Evolutionary conservation across 2,329 filamentous ascomycete species (phyloP).

Genomic region (Pseudogymnoascus verrucosus): DNA sequence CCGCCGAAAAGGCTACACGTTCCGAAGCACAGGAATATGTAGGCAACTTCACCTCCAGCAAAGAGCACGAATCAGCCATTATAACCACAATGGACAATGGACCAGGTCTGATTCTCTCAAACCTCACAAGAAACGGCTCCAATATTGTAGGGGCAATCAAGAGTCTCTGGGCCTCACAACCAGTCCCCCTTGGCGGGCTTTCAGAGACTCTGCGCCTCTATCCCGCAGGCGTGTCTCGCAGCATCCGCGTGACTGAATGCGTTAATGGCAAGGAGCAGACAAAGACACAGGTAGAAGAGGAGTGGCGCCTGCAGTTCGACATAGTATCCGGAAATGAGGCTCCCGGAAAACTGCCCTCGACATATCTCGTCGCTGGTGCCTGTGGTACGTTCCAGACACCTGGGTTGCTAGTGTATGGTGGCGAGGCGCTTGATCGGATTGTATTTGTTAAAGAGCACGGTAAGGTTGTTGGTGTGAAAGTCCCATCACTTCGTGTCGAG

Average conservation of each 20-base stretch:
- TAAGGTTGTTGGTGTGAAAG: neutral
- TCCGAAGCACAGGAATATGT: neutral
- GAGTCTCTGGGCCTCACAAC: neutral
- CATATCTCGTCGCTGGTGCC: neutral
- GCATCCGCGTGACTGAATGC: neutral
- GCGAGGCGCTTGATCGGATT: neutral
- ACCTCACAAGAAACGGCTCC: slow-evolving; percentile 1
- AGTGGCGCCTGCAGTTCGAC: neutral
- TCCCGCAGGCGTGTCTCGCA: neutral
- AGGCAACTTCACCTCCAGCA: neutral
- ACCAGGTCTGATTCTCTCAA: neutral
- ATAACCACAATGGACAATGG: neutral
- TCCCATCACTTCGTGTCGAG: neutral
- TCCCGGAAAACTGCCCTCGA: neutral
- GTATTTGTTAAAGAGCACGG: neutral
- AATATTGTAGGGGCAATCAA: neutral
- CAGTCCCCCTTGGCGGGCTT: neutral
- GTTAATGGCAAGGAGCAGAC: neutral
- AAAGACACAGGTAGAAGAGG: neutral
- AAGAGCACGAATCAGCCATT: neutral
- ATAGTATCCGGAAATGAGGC: neutral
- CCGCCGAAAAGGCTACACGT: neutral
- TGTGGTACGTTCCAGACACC: neutral
- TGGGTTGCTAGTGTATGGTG: neutral
- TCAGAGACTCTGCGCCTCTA: neutral